Percentiles rank a stretch among this genome's conserved stretches.
Evolutionary conservation across 2,329 filamentous ascomycete species (phyloP).

Genomic region (Lachnellula cervina): DNA sequence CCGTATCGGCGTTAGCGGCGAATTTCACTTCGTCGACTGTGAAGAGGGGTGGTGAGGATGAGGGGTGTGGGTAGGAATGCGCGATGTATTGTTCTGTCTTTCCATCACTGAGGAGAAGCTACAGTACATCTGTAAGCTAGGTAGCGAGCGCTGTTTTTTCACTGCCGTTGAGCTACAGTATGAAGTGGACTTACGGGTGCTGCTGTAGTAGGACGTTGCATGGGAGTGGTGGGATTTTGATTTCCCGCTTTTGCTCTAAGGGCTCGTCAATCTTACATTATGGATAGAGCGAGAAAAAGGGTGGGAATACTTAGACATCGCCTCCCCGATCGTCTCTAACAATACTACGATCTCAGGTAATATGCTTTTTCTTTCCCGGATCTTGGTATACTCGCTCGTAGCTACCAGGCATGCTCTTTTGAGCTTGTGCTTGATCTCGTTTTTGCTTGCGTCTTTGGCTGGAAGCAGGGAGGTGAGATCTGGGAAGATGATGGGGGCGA

Average conservation of each 20-base stretch:
- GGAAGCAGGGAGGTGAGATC: slow-evolving; percentile 1
- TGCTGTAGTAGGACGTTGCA: not conserved
- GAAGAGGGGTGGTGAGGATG: not conserved
- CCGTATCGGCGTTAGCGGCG: slow-evolving; percentile 18
- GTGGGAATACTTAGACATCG: slow-evolving; percentile 2
- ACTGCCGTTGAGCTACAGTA: too few species aligned
- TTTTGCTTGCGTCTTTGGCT: not conserved
- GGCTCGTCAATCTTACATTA: not conserved
- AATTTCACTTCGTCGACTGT: slow-evolving; percentile 16
- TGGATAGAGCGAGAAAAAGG: not conserved
- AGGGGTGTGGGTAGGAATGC: slow-evolving; percentile 5
- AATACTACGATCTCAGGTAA: slow-evolving; percentile 8
- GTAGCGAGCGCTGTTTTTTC: not conserved
- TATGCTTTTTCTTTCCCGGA: slow-evolving; percentile 10
- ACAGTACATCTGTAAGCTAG: not conserved
- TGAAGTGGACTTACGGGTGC: slow-evolving; percentile 9
- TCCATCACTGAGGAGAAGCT: slow-evolving; percentile 24
- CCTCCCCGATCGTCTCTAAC: slow-evolving; percentile 13
- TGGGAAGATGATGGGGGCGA: slow-evolving; percentile 16
- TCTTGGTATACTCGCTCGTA: slow-evolving; percentile 7
- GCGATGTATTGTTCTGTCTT: slow-evolving; percentile 20
- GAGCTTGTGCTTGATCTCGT: slow-evolving; percentile 7
- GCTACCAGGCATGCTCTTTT: slow-evolving; percentile 4
- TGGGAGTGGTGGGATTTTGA: not conserved
- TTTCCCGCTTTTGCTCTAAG: not conserved